Base-by-base conservation (phyloP, 371 early-diverging fungal genomes). In the Mortierella sp. region DNA sequence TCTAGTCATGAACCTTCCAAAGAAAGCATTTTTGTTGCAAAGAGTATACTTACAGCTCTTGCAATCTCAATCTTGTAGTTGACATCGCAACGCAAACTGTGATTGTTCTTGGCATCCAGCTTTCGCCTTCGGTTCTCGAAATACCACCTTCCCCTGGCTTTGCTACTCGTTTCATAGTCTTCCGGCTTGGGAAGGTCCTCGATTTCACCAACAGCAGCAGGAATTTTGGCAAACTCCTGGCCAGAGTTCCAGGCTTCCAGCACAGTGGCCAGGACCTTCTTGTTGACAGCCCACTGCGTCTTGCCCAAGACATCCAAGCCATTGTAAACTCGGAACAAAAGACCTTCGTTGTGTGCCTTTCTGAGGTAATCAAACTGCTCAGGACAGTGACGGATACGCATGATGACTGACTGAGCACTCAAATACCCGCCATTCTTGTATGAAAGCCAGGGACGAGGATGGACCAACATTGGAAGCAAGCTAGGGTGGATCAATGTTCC, bases 21-120 rank as follows among this genome's bases (percentile, higher is more conserved):
- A 5, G 3, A 14, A 27, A 28, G 41, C 8, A 16, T 19, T 1
- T 13, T 16, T 9, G 31, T n/a, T 18, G 19, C 31, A 19, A 28
- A 31, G 3, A 34, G 39, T 48, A 18, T 50, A 57, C 89, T 83
- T 86, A 93, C 91, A 30, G 95, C 92, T 55, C 90, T 83, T 5
- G 99, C 99, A 65, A 97, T 96, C 82, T 96, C 97, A 7, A 98
- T 87, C 82, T 96, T 96, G 83, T 98, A 97, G 81, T 96, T 97
- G 54, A 90, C 91, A 81, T 93, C 92, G 72, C 97, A 97, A 56
- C 97, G 87, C 67, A 90, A 84, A 80, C 95, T 94, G 76, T 95
- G 95, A 61, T 88, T 82, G 66, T 95, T 94, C 61, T 85, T 82
- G 46, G 88, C 86, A 9, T 79, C 82, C 14, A 80, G 69, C 53